Conservation (phyloP, 768 basidiomycete genomes). For the Pleurotus tuber-regium region DNA sequence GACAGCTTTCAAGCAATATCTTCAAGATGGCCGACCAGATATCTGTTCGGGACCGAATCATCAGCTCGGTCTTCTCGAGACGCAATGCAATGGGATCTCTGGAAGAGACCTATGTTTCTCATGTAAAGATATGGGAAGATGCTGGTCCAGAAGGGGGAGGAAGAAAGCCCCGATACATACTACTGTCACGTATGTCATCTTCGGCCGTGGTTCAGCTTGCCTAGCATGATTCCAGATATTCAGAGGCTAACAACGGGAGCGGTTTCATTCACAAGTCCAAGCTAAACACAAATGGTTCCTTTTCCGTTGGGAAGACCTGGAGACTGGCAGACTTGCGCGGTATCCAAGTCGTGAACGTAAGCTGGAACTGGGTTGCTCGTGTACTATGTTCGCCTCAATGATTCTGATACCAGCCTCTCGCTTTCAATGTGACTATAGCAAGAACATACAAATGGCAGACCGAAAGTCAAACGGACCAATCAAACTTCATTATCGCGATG, state of each 20-base stretch:
- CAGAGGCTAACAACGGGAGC: slow-evolving; percentile 59
- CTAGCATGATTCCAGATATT: slow-evolving; percentile 10
- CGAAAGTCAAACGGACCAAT: slow-evolving; percentile 71
- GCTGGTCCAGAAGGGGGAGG: slow-evolving; percentile 62
- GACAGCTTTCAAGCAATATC: too few species aligned
- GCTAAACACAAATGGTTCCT: slow-evolving; percentile 89
- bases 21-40: slow-evolving; percentile 47
- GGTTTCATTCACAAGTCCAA: slow-evolving; percentile 95
- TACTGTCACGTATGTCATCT: slow-evolving; percentile 76
- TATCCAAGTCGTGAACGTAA: slow-evolving; percentile 73
- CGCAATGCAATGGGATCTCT: slow-evolving; percentile 60
- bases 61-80: slow-evolving; percentile 79
- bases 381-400: not conserved
- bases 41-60: slow-evolving; percentile 57
- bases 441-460: slow-evolving; percentile 91
- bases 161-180: slow-evolving; percentile 85
- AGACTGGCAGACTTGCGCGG: slow-evolving; percentile 75
- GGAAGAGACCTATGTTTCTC: slow-evolving; percentile 81
- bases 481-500: slow-evolving; percentile 63
- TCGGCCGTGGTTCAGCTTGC: not conserved
- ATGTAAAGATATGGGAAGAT: slow-evolving; percentile 95
- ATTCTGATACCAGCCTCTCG: slow-evolving; percentile 42
- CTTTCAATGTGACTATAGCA: slow-evolving; percentile 83
- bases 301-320: slow-evolving; percentile 99
- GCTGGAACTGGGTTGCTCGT: slow-evolving; percentile 24